phyloP scores from a whole-genome alignment of 2,329 filamentous ascomycete genomes.

The Diaporthe ilicicola region DNA sequence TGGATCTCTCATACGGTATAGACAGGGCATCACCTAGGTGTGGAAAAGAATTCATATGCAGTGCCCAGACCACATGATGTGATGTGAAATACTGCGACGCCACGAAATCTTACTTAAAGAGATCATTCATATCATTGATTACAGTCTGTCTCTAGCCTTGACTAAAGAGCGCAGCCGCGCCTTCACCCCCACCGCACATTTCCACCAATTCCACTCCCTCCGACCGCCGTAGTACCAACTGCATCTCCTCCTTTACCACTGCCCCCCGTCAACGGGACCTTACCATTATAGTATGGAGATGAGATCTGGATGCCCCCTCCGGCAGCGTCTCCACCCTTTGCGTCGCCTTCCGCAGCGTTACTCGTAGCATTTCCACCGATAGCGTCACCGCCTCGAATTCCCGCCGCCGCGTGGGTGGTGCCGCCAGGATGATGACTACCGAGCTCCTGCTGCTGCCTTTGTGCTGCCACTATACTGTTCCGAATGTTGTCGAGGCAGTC shows the following conservation, averaged over 20 bases:
- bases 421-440: not conserved
- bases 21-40: no score
- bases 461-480: not conserved
- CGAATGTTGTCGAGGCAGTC: not conserved
- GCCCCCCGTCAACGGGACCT: not conserved
- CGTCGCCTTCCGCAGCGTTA: not conserved
- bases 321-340: not conserved
- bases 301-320: not conserved
- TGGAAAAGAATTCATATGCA: no score
- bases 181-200: not conserved
- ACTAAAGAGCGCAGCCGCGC: not conserved
- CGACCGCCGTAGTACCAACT: not conserved
- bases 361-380: not conserved
- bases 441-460: not conserved
- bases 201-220: not conserved
- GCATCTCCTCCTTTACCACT: not conserved
- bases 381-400: not conserved
- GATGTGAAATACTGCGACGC: no score
- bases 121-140: no score
- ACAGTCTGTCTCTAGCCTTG: no score
- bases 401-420: not conserved
- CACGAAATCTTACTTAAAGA: no score
- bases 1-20: no score
- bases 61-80: no score
- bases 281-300: not conserved